phyloP scores from a whole-genome alignment of 495 filamentous ascomycete species.

The Evansstolkia leycettana region DNA sequence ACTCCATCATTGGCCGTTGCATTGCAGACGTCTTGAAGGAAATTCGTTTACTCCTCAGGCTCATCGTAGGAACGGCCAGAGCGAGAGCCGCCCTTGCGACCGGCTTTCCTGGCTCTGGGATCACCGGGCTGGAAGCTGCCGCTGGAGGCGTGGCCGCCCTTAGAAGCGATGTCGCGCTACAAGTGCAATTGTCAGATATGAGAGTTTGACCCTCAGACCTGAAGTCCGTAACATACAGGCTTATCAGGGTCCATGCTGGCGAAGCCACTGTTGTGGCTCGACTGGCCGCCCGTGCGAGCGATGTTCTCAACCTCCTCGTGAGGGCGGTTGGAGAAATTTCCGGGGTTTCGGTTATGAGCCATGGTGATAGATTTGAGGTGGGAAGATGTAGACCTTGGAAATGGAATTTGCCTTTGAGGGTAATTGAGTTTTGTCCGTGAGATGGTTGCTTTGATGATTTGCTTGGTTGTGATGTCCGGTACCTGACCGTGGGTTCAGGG shows the following conservation, averaged over 20 bases:
- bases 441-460: too few species aligned
- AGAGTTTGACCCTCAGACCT: too few species aligned
- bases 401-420: too few species aligned
- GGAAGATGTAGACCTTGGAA: too few species aligned
- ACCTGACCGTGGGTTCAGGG: too few species aligned
- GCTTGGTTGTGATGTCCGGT: too few species aligned
- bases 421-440: too few species aligned
- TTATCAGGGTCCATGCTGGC: constrained; percentile 30
- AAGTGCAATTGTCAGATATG: too few species aligned
- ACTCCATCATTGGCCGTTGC: too few species aligned
- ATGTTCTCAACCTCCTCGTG: constrained; percentile 44
- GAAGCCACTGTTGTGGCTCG: constrained; percentile 22
- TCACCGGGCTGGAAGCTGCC: constrained; percentile 37
- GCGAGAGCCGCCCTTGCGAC: constrained; percentile 28
- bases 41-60: constrained; percentile 5
- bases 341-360: constrained; percentile 38
- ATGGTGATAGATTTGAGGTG: too few species aligned
- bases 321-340: constrained; percentile 52
- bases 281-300: constrained; percentile 38
- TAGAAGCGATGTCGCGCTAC: constrained; percentile 35
- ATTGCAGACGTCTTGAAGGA: not conserved
- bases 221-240: constrained; percentile 25
- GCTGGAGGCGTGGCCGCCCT: constrained; percentile 38
- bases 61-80: constrained; percentile 2
- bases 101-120: constrained; percentile 32